Base-by-base conservation (phyloP, 129 eudicot genomes). In the Tagetes patula region DNA sequence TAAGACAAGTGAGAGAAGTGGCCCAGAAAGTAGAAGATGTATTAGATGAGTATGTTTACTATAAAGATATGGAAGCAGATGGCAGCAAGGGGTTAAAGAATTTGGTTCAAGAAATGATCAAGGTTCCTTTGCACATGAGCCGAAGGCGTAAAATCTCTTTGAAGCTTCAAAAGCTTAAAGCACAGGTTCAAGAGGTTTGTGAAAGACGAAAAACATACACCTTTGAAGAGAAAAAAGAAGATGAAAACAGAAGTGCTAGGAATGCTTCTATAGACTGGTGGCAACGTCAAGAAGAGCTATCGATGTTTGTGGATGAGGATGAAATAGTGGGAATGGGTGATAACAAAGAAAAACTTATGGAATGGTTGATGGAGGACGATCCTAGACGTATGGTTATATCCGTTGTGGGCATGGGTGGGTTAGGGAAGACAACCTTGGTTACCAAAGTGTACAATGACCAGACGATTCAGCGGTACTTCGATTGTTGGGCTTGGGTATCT, bases 351-450 rank as follows among this genome's bases (percentile, higher is more conserved):
- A 75, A 38, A 42, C 9, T 81, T 59, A 62, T 82, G 30, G 46
- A 56, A 27, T 77, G 91, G 91, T 71, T 86, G n/a, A 62, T 58
- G 33, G 84, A 65, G 11, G 87, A 53, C 33, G 80, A 84, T 43
- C 63, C 74, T 33, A 70, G 84, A 63, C 54, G 90, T 13, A 86
- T 74, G 49, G 83, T 86, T 67, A 69, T 86, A 60, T 77, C 89
- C 0, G 76, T 89, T 47, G 96, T 86, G 43, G 96, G 96, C 33
- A 86, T 89, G 96, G 91, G 96, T 50, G 96, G 96, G 27, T 65
- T 86, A 74, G 96, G 91, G 1, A 89, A 86, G 79, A 89, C 89
- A 6, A 86, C 91, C 62, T 70, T 89, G 27, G 88, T 75, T 67
- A 81, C 84, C 50, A 67, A 75, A 75, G 75, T 85, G 32, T 85